Evolutionary conservation across 345 rosid species (phyloP), one percentile per base, ranked within the genome.

Genomic region (Schrenkiella parvula): DNA sequence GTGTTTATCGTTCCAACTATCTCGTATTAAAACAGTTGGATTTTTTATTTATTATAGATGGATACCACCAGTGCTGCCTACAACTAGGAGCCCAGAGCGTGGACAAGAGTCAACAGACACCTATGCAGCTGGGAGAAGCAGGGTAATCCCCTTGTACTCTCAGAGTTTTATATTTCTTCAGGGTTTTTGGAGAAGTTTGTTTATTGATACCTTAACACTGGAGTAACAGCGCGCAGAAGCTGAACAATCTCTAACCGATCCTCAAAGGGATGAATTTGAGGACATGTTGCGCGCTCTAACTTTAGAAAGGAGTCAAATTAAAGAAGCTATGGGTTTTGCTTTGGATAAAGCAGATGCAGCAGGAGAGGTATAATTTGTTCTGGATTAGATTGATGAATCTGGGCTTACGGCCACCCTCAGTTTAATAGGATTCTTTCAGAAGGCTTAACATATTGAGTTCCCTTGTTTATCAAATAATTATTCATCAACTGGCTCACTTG

Each of bases 101-200:
- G 93, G 80, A 79, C 88, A 88, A 80, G 98, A 88, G 68, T 80
- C 90, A 75, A 80, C 78, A 65, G 73, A 80, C 15, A 88, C 98
- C n/a, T 87, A 87, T 83, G 96, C 96, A 76, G 95, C 92, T n/a
- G 96, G 98, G 71, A 84, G 86, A 82, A 92, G 85, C 89, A 88
- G 92, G 95, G 98, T 89, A 86, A 71, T 42, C 39, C 23, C 34
- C 53, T 64, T 18, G 23, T 35, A 71, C 18, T 28, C 48, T 66
- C 35, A 50, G 10, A 41, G n/a, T 67, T 26, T 53, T n/a, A 4
- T 12, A 59, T 10, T 18, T 21, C 22, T 23, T 41, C 57, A 26
- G n/a, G 26, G 1, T 56, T 63, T 19, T 44, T 12, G 12, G 35
- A 22, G 46, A 35, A 34, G 25, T 34, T 64, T 50, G 35, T 64